A percentile compares a stretch with the other conserved stretches of the same genome.
phyloP scores from a whole-genome alignment of 148 eudicot species.

The Rhododendron ovatum region DNA sequence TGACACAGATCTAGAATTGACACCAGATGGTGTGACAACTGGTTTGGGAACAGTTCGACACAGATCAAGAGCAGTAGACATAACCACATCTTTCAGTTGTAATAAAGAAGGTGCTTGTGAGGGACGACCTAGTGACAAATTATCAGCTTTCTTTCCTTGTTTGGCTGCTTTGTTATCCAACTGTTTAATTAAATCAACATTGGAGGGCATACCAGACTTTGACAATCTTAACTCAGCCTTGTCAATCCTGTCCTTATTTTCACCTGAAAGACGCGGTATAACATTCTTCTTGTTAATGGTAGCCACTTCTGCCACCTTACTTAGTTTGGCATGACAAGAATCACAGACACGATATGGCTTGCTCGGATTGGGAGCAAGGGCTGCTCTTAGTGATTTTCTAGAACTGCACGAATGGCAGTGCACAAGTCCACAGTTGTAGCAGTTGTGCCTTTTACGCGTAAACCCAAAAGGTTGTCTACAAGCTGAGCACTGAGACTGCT shows the following conservation, averaged over 20 bases:
- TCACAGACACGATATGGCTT: slow-evolving; percentile 97
- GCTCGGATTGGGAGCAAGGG: slow-evolving; percentile 79
- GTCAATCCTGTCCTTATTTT: slow-evolving; percentile 84
- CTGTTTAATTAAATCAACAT: slow-evolving; percentile 74
- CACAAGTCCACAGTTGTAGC: slow-evolving; percentile 97
- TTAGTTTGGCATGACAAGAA: slow-evolving; percentile 71
- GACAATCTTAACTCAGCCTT: slow-evolving; percentile 65
- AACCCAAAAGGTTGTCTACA: slow-evolving; percentile 95
- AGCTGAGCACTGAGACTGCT: slow-evolving; percentile 92
- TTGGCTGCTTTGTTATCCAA: slow-evolving; percentile 84
- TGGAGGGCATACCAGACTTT: slow-evolving; percentile 57
- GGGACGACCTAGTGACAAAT: slow-evolving; percentile 56
- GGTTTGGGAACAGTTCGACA: slow-evolving; percentile 67
- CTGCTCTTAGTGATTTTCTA: slow-evolving; percentile 76
- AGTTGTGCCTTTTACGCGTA: slow-evolving; percentile 93
- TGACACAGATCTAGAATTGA: slow-evolving; percentile 79
- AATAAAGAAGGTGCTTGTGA: slow-evolving; percentile 62
- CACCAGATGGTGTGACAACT: slow-evolving; percentile 43
- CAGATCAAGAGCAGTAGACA: slow-evolving; percentile 47
- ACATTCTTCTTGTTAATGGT: slow-evolving; percentile 47
- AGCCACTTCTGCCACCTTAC: slow-evolving; percentile 70
- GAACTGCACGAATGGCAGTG: slow-evolving; percentile 96
- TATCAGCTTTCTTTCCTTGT: slow-evolving; percentile 81
- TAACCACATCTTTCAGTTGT: slow-evolving; percentile 68
- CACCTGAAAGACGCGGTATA: slow-evolving; percentile 85